Evolutionary conservation across 352 stramenopile genomes (phyloP), one percentile per base, ranked within the genome.

Genomic region (Phytophthora pisi): DNA sequence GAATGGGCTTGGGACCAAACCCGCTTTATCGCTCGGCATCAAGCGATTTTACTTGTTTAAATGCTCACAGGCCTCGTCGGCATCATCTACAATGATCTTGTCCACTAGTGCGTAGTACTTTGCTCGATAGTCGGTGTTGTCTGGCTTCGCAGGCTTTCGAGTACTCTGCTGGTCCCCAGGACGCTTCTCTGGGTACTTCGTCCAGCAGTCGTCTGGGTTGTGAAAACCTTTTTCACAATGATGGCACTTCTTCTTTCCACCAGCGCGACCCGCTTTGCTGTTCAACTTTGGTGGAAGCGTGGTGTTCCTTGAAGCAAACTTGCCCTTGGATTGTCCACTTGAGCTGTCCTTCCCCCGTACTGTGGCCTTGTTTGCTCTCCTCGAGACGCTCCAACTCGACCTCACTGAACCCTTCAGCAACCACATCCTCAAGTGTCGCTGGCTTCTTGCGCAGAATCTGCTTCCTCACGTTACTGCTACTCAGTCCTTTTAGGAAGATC

Each of bases 371-470:
- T 28, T 60, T 51, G n/a, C 3, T 42, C 15, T 60, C 53, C 26
- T 60, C 38, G 18, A 61, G 43, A 1, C 45, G 31, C n/a, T 63
- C 56, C 7, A 65, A 4, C 18, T 58, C 58, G 20, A 53, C 49
- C 36, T 65, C 38, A 38, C 58, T 52, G 24, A 65, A 58, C n/a
- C 36, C 57, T 13, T 62, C 55, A 3, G 55, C 55, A 16, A 62
- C 47, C 42, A 62, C 43, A 10, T 54, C 55, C 10, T 63, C 46
- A 20, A 30, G 26, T 4, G 58, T 58, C 16, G 50, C 26, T 16
- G 49, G 49, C 43, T 65, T 65, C 58, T 57, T 64, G 4, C 49
- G 47, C 20, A 64, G 24, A 1, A 57, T 57, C 13, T 64, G 57
- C n/a, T 57, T 52, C 47, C 50, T 13, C 50, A 52, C 47, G 5